Evolutionary conservation across 2,329 filamentous ascomycete genomes (phyloP), one percentile per base, ranked within the genome.

Genomic region (Cladosporium sp.): DNA sequence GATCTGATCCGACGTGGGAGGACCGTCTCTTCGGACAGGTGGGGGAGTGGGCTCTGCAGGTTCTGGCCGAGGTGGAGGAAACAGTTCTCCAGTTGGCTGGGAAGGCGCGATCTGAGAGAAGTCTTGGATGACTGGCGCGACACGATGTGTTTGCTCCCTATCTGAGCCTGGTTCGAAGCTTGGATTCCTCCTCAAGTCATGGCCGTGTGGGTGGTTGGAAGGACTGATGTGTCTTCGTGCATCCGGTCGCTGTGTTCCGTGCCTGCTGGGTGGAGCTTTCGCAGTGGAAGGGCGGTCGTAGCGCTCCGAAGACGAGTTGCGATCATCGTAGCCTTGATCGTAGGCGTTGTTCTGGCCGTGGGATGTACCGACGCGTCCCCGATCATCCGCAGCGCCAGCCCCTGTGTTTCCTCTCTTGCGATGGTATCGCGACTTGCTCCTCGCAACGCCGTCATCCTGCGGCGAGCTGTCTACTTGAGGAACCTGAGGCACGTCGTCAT

Each of bases 371-470:
- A 22, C 11, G 16, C 48, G 48, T 9, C 10, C 37, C 16, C 40
- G 22, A 7, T 50, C 48, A 4, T 46, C 34, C 40, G 10, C 34
- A 43, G 18, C 18, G 9, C 41, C 2, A 56, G 53, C 41, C 53
- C 52, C 42, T 54, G 51, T 32, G 56, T 57, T 35, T 46, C 43
- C 50, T 49, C 54, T 55, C 55, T 66, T 66, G 35, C 61, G 58
- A 22, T 55, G 61, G 46, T 67, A 67, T 13, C 65, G 58, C n/a
- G 65, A 66, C 49, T 61, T 62, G 56, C 61, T 65, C 35, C 64
- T 59, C 34, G 52, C 55, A 19, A 66, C 31, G 6, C 54, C 53
- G 11, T 59, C 61, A 28, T 55, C 53, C 33, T 46, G 55, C 22
- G 57, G 53, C 38, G 49, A 38, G 18, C 44, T 50, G 32, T 57